Conservation (phyloP, 495 filamentous ascomycete species). For the Lindgomyces ingoldianus region DNA sequence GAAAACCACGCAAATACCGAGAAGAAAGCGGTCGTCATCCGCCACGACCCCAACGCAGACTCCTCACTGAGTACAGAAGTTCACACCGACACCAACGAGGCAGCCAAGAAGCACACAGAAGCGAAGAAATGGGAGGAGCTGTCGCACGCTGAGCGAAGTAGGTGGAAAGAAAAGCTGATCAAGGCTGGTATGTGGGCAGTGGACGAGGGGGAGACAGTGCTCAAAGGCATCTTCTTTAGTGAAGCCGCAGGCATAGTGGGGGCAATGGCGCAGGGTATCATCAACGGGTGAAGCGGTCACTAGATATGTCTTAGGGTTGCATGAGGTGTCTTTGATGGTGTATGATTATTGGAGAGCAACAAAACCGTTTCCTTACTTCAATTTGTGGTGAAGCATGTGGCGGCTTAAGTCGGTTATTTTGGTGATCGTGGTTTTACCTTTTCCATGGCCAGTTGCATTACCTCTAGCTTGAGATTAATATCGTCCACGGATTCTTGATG, state of each 20-base stretch:
- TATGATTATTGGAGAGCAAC: conserved; percentile 1
- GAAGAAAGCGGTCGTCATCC: conserved; percentile 27
- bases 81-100: conserved; percentile 39
- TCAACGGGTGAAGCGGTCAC: conserved; percentile 23
- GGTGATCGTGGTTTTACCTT: no score
- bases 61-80: conserved; percentile 34
- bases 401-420: no score
- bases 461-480: no score
- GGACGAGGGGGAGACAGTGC: conserved; percentile 69
- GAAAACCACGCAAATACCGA: not conserved
- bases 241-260: conserved; percentile 56
- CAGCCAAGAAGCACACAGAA: conserved; percentile 52
- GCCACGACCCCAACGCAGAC: conserved; percentile 28
- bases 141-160: conserved; percentile 54
- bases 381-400: no score
- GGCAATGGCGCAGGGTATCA: conserved; percentile 29
- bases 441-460: no score
- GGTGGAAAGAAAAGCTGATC: conserved; percentile 69
- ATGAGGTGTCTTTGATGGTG: conserved; percentile 6
- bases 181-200: conserved; percentile 72
- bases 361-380: no score
- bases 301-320: conserved; percentile 4
- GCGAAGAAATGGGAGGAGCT: conserved; percentile 68
- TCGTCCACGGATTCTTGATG: no score
- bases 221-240: conserved; percentile 74